These are phyloP conservation scores for Trametes elegans DNA, from an alignment of 768 basidiomycete genomes.

Conservation along the genomic window DNA sequence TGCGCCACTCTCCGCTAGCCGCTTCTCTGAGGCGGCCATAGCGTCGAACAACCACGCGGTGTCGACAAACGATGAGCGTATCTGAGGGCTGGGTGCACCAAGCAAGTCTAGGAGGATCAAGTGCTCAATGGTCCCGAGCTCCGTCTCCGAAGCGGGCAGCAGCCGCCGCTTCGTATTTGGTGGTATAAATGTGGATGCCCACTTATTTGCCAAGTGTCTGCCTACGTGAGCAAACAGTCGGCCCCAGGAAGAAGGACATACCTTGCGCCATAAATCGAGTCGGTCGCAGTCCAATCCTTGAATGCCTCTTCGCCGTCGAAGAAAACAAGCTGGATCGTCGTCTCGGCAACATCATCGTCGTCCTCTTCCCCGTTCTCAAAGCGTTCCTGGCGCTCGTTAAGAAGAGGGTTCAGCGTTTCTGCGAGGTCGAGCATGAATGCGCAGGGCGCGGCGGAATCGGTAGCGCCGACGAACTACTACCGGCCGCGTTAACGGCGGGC, in stretches of 20 bases:
- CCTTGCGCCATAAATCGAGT: conserved; percentile 97
- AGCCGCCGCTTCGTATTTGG: conserved; percentile 60
- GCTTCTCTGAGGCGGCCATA: conserved; percentile 66
- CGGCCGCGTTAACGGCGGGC: neutral
- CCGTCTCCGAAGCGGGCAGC: conserved; percentile 46
- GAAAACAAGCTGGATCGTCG: conserved; percentile 89
- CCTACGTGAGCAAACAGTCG: neutral
- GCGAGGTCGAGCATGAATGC: conserved; percentile 93
- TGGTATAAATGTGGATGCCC: conserved; percentile 67
- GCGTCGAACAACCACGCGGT: conserved; percentile 94
- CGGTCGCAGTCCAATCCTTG: conserved; percentile 79
- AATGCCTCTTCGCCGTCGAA: conserved; percentile 99
- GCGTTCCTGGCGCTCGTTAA: conserved; percentile 57
- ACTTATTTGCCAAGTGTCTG: conserved; percentile 87
- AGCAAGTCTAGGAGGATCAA: conserved; percentile 91
- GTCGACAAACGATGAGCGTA: conserved; percentile 79
- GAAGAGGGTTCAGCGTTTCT: conserved; percentile 70
- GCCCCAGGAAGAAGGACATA: conserved; percentile 31
- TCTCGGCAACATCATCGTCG: conserved; percentile 79
- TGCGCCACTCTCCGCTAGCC: conserved; percentile 63
- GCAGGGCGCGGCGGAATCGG: conserved; percentile 94
- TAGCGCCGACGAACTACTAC: conserved; percentile 90
- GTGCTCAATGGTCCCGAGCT: conserved; percentile 81
- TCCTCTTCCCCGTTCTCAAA: conserved; percentile 56
- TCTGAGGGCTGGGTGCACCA: conserved; percentile 69